Percentiles rank a stretch among this genome's conserved stretches.
These are phyloP conservation scores for Pichia sp. DNA, from an alignment of 1,139 yeast species.

Conservation along the genomic window DNA sequence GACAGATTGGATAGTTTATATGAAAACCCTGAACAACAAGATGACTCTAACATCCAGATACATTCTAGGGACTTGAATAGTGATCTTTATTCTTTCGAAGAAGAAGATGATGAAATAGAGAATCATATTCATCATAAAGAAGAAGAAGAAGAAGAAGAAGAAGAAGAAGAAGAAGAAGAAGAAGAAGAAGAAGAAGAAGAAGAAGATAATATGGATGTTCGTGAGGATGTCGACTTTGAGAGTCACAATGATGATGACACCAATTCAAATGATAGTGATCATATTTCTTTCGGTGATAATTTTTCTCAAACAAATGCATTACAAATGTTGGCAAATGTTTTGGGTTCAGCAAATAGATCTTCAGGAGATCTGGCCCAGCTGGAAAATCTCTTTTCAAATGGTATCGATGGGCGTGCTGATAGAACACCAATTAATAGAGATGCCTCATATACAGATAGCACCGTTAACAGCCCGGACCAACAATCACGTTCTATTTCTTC, in stretches of 20 bases:
- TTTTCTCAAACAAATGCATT: slow-evolving; percentile 5
- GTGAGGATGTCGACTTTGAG: not conserved
- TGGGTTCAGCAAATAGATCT: slow-evolving; percentile 2
- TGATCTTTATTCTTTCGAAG: not conserved
- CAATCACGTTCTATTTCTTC: too few relatives aligned
- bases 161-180: not conserved
- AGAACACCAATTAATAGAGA: too few relatives aligned
- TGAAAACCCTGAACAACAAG: slow-evolving; percentile 19
- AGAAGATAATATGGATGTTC: too few relatives aligned
- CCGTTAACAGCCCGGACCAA: too few relatives aligned
- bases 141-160: slow-evolving; percentile 14
- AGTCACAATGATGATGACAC: not conserved
- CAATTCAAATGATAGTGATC: not conserved
- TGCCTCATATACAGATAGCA: too few relatives aligned
- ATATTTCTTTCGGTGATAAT: not conserved
- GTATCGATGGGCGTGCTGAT: too few relatives aligned
- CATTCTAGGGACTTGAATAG: slow-evolving; percentile 1
- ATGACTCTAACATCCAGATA: slow-evolving; percentile 16
- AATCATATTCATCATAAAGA: slow-evolving; percentile 3
- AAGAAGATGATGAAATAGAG: slow-evolving; percentile 9
- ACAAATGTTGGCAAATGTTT: slow-evolving; percentile 14
- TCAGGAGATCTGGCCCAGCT: not conserved
- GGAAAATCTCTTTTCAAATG: not conserved
- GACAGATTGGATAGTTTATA: slow-evolving; percentile 12
- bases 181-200: not conserved